These are phyloP conservation scores for Rhodotorula taiwanensis DNA, from an alignment of 768 basidiomycete genomes.

Conservation along the genomic window DNA sequence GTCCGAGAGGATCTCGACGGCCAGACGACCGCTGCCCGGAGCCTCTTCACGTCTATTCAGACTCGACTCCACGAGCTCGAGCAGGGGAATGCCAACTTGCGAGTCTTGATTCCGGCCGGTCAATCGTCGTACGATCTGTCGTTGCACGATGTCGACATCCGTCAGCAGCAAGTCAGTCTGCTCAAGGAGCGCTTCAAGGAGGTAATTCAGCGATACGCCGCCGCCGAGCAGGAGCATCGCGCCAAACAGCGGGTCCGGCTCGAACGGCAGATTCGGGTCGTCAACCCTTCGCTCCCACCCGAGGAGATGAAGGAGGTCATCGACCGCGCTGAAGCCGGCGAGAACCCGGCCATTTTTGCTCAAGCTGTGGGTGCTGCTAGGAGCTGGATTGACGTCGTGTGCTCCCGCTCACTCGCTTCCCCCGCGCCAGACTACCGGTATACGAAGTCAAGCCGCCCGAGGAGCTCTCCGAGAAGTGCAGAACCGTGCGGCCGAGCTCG, in stretches of 20 bases:
- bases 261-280: constrained; percentile 48
- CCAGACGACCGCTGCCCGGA: constrained; percentile 27
- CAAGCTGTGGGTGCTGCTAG: constrained; percentile 21
- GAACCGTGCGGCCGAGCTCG: constrained; percentile 73
- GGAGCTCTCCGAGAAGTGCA: constrained; percentile 78
- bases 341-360: constrained; percentile 15
- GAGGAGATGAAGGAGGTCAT: constrained; percentile 16
- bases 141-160: constrained; percentile 20
- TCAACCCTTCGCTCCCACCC: constrained; percentile 17
- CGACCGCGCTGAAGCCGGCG: constrained; percentile 20
- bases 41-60: constrained; percentile 42
- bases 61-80: constrained; percentile 44
- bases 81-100: constrained; percentile 46
- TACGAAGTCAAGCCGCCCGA: constrained; percentile 59
- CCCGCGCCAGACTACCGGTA: constrained; percentile 54
- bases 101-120: constrained; percentile 39
- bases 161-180: constrained; percentile 40
- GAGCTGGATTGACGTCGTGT: not conserved
- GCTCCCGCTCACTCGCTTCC: constrained; percentile 55
- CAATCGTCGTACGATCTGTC: constrained; percentile 21
- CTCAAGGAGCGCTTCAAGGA: constrained; percentile 48
- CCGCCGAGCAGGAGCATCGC: constrained; percentile 47
- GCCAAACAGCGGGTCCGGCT: constrained; percentile 47
- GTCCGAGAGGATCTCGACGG: constrained; percentile 33
- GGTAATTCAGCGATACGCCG: constrained; percentile 47